Conservation (phyloP, 2,329 filamentous ascomycete genomes). For the Penicillium sp. region DNA sequence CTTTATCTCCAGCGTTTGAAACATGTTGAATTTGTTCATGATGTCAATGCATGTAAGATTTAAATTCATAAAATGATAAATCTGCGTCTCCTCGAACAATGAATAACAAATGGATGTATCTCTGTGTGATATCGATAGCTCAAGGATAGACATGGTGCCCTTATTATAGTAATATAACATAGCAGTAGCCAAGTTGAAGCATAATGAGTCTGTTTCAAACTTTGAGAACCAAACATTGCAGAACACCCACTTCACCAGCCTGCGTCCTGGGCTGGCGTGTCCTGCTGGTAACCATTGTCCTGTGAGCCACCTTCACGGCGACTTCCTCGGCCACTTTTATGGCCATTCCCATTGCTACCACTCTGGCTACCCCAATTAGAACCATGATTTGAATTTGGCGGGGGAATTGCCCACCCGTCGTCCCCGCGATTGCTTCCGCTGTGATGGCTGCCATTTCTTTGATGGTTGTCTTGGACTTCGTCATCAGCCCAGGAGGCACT, state of each 20-base stretch:
- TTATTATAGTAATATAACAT: background rate
- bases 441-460: background rate
- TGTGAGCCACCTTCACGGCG: too few species aligned
- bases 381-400: too few species aligned
- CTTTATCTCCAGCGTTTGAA: too few species aligned
- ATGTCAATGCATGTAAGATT: too few species aligned
- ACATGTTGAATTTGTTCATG: too few species aligned
- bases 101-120: background rate
- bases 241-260: background rate
- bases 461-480: background rate
- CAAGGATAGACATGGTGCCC: too few species aligned
- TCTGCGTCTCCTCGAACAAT: background rate
- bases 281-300: too few species aligned
- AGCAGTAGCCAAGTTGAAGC: background rate
- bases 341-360: background rate
- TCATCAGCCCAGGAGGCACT: too few species aligned
- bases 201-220: background rate
- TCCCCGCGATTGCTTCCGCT: background rate
- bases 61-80: background rate
- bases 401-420: background rate
- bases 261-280: too few species aligned
- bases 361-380: background rate
- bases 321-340: too few species aligned
- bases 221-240: background rate
- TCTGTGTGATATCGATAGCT: background rate